Conservation (phyloP, 352 stramenopile species). For the Globisporangium orthogonon region DNA sequence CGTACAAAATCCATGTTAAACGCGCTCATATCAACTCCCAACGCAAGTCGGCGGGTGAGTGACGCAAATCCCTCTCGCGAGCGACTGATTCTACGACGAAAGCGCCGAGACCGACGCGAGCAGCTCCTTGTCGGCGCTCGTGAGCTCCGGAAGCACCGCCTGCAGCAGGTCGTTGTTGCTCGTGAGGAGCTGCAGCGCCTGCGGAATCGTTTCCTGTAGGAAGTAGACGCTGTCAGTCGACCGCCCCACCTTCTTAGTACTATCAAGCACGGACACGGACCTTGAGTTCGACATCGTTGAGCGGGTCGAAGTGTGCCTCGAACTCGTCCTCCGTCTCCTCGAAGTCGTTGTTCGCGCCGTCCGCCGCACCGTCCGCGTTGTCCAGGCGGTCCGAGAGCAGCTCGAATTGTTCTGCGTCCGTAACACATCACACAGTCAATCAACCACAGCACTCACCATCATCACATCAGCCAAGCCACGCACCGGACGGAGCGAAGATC, state of each 20-base stretch:
- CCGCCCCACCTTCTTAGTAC: too few relatives aligned
- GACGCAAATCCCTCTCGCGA: too few relatives aligned
- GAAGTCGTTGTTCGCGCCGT: constrained; percentile 29
- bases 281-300: constrained; percentile 79
- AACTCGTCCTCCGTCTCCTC: constrained; percentile 71
- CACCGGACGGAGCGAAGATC: constrained; percentile 72
- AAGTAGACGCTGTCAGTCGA: background rate
- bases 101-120: constrained; percentile 39
- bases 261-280: too few relatives aligned
- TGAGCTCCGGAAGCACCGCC: constrained; percentile 64
- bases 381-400: constrained; percentile 66
- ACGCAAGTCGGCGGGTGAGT: background rate
- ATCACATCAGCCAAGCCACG: background rate
- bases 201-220: constrained; percentile 45
- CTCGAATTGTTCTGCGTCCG: constrained; percentile 48
- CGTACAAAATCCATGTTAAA: background rate
- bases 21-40: background rate
- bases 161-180: constrained; percentile 43
- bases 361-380: constrained; percentile 15
- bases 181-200: constrained; percentile 48
- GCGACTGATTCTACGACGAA: constrained; percentile 23
- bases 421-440: background rate
- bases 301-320: constrained; percentile 71
- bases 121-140: constrained; percentile 55
- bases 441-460: background rate